Evolutionary conservation across 805 yeast genomes (phyloP).

Genomic region (Wickerhamomyces silvicola): DNA sequence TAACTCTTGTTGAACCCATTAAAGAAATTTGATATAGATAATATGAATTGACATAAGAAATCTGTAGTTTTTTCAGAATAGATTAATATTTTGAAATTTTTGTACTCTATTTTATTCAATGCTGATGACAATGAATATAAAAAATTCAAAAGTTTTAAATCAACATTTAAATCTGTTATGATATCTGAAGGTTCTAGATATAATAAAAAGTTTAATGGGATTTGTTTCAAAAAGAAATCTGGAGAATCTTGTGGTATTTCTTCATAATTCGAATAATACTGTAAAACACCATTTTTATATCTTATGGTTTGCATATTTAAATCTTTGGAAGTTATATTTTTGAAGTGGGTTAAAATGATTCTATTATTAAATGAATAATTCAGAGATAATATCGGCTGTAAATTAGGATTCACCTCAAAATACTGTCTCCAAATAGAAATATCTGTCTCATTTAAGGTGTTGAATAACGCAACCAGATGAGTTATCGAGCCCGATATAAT

Average conservation of each 20-base stretch:
- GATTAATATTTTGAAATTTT: conserved; percentile 33
- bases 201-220: conserved; percentile 24
- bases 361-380: conserved; percentile 16
- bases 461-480: conserved; percentile 16
- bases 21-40: conserved; percentile 32
- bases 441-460: conserved; percentile 17
- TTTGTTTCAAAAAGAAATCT: conserved; percentile 28
- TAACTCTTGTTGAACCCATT: conserved; percentile 36
- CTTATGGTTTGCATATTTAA: conserved; percentile 9
- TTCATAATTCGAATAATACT: conserved; percentile 27
- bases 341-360: conserved; percentile 16
- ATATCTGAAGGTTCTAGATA: conserved; percentile 13
- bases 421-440: conserved; percentile 17
- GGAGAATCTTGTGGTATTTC: conserved; percentile 26
- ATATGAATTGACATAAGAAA: conserved; percentile 36
- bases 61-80: conserved; percentile 35
- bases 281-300: conserved; percentile 18
- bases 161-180: conserved; percentile 20
- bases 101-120: conserved; percentile 31
- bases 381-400: conserved; percentile 13
- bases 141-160: conserved; percentile 21
- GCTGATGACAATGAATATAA: conserved; percentile 26
- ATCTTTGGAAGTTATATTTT: conserved; percentile 14
- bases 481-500: conserved; percentile 16
- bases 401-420: conserved; percentile 6